These are phyloP conservation scores for Colletotrichum sp. DNA, from an alignment of 2,329 filamentous ascomycete genomes.

Conservation along the genomic window DNA sequence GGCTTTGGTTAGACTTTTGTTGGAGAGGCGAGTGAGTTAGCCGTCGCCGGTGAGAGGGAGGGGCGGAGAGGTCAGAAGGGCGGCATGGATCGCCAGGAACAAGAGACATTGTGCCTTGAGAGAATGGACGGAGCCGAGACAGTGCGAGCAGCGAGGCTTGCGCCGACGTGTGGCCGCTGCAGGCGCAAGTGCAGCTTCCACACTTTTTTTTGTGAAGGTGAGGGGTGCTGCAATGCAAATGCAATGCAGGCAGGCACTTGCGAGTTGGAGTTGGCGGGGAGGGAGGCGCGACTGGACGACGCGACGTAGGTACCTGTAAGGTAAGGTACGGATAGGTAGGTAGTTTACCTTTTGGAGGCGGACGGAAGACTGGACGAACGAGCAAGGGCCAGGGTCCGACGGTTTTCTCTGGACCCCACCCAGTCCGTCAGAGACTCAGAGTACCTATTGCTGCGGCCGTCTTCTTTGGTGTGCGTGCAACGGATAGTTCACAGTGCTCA, in stretches of 20 bases:
- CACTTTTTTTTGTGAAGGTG: not conserved
- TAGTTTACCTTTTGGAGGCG: not conserved
- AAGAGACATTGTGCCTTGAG: not conserved
- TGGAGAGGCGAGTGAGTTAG: not conserved
- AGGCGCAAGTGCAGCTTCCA: not conserved
- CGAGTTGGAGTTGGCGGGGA: not conserved
- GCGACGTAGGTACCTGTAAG: not conserved
- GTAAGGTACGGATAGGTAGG: not conserved
- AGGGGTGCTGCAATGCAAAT: not conserved
- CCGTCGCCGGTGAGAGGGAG: not conserved
- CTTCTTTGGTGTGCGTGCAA: not conserved
- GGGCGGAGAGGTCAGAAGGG: not conserved
- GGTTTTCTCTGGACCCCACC: not conserved
- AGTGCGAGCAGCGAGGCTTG: not conserved
- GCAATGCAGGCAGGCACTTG: not conserved
- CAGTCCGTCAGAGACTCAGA: not conserved
- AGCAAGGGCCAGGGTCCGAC: not conserved
- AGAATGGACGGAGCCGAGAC: not conserved
- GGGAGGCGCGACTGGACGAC: not conserved
- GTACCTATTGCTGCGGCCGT: not conserved
- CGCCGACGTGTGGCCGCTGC: not conserved
- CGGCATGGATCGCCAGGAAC: conserved; percentile 12
- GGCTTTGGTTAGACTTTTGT: not conserved
- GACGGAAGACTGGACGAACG: not conserved
- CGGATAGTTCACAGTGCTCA: not conserved